phyloP scores from a whole-genome alignment of 495 filamentous ascomycete genomes.

The Penicillium angulare region DNA sequence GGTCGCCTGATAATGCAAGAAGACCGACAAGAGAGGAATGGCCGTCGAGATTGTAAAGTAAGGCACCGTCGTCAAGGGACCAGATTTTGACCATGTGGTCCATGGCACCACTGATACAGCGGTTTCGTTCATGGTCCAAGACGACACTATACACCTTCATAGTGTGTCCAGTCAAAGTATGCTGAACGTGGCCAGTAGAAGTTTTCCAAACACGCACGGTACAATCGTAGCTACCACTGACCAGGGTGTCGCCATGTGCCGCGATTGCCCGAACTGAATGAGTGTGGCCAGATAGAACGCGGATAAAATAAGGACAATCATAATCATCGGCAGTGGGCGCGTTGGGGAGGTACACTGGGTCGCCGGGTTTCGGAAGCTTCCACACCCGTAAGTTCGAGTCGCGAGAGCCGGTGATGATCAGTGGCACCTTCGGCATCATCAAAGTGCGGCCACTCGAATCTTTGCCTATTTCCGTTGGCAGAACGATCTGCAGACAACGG shows the following conservation, averaged over 20 bases:
- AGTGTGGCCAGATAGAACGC: constrained; percentile 78
- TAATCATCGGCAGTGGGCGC: constrained; percentile 73
- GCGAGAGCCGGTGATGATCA: constrained; percentile 96
- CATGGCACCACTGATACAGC: constrained; percentile 98
- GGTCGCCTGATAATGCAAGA: constrained; percentile 81
- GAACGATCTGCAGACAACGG: constrained; percentile 89
- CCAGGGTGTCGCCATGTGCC: constrained; percentile 91
- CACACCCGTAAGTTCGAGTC: constrained; percentile 94
- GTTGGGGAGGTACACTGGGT: constrained; percentile 71
- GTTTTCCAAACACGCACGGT: constrained; percentile 97
- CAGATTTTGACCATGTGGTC: constrained; percentile 97
- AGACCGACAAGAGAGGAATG: constrained; percentile 93
- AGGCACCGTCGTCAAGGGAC: constrained; percentile 86
- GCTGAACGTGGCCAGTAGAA: constrained; percentile 86
- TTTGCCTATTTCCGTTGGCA: constrained; percentile 75
- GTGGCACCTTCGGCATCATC: constrained; percentile 85
- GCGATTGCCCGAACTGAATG: constrained; percentile 99
- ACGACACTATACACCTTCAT: constrained; percentile 99
- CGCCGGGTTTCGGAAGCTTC: constrained; percentile 83
- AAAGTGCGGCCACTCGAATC: constrained; percentile 70
- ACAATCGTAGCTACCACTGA: constrained; percentile 97
- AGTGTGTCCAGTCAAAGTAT: constrained; percentile 82
- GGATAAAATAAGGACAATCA: constrained; percentile 92
- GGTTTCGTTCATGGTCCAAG: constrained; percentile 84
- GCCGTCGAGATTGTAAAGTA: constrained; percentile 88